Base-by-base conservation (phyloP, 108 stramenopile genomes). In the Asterionellopsis glacialis region DNA sequence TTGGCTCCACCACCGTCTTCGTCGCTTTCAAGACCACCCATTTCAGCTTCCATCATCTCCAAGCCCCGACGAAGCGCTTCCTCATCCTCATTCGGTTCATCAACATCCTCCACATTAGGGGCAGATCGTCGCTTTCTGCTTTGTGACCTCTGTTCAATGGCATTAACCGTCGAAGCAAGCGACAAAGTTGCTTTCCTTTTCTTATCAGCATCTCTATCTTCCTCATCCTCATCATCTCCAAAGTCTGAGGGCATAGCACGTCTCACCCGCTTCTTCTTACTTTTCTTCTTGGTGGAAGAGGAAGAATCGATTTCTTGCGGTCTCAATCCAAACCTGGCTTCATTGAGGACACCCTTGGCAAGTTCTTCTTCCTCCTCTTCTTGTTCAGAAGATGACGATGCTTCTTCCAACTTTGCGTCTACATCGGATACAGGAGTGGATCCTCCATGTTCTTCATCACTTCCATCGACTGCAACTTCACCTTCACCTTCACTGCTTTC, bases 1-100 rank as follows among this genome's bases (percentile, higher is more conserved):
- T 33, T 33, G 33, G 2, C 33, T 33, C 33, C 33, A 33, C 64
- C 75, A 45, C 65, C 64, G 13, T 72, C 66, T 0, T 66, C 63
- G 48, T 70, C 76, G 41, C 66, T 72, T 60, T 72, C 77, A 22
- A 62, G 55, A 25, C 55, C 60, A 45, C 80, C 83, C 21, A 93
- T 47, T 48, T 91, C 85, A 16, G 69, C 89, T 51, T 90, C 89
- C 87, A 94, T 94, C 80, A 87, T 83, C 45, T 79, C 72, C 21
- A 94, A 45, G 16, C 85, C 93, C 21, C 76, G 51, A 28, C 69
- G 69, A 23, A 86, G 45, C 33, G 44, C 59, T 11, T 79, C 78
- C 27, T 82, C 76, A 39, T 57, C 38, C 18, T 67, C 74, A 41
- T 64, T 61, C 11, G 47, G 12, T n/a, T 87, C 81, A 45, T 86